Conservation (phyloP, 2,329 filamentous ascomycete species). For the Cladosporium oxysporum region DNA sequence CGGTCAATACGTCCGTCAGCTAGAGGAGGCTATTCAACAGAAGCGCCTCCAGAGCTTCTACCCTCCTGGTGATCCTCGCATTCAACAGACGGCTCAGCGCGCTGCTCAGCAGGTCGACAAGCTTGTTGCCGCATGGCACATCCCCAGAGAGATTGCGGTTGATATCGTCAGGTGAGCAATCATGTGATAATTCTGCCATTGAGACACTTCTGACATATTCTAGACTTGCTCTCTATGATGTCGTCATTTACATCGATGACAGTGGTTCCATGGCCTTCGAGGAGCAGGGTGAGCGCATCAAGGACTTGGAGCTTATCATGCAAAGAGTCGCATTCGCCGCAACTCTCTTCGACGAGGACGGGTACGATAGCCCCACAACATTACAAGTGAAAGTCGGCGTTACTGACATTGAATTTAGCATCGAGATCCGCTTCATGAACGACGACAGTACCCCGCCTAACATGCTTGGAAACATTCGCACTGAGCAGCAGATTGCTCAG, state of each 20-base stretch:
- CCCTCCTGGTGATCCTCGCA: conserved; percentile 52
- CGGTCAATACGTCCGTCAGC: conserved; percentile 57
- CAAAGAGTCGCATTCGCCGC: conserved; percentile 64
- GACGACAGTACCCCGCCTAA: conserved; percentile 50
- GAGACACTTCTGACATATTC: neutral
- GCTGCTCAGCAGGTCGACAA: conserved; percentile 55
- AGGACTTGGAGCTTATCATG: conserved; percentile 65
- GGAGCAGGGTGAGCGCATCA: conserved; percentile 66
- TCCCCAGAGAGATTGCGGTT: conserved; percentile 61
- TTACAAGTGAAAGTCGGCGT: no score
- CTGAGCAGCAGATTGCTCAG: conserved; percentile 58
- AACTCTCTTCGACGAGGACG: conserved; percentile 69
- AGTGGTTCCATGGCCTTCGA: conserved; percentile 71
- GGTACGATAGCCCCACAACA: conserved; percentile 31
- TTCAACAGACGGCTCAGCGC: conserved; percentile 50
- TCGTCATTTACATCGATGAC: conserved; percentile 67
- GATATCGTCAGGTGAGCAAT: conserved; percentile 52
- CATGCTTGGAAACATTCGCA: conserved; percentile 56
- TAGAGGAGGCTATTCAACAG: conserved; percentile 60
- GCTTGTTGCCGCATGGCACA: conserved; percentile 58
- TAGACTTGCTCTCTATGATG: conserved; percentile 63
- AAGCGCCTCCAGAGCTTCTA: conserved; percentile 62
- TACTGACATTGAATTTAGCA: conserved; percentile 31
- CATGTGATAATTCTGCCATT: no score
- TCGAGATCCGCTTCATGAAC: conserved; percentile 71